phyloP scores from a whole-genome alignment of 1,284 basidiomycete species.

The Ceratorhiza oryzae-sativae region DNA sequence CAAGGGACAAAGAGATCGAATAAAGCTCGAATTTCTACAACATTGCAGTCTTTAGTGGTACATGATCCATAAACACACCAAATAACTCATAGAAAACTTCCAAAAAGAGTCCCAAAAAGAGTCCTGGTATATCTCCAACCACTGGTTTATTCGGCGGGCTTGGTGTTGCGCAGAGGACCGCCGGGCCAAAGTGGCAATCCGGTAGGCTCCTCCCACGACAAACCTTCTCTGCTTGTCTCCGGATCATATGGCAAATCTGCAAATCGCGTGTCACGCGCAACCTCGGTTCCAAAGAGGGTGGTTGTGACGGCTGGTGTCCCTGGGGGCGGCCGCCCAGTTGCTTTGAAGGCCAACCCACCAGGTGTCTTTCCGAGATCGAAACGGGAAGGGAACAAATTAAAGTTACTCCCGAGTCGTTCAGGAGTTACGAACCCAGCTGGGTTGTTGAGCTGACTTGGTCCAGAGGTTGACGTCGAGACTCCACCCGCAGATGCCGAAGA shows the following conservation, averaged over 20 bases:
- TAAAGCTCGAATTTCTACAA: background rate
- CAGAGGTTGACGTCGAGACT: background rate
- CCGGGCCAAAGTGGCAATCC: background rate
- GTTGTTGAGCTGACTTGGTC: background rate
- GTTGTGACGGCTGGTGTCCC: constrained; percentile 24
- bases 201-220: constrained; percentile 20
- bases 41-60: constrained; percentile 23
- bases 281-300: constrained; percentile 34
- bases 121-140: background rate
- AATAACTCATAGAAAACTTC: constrained; percentile 8
- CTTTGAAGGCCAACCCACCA: constrained; percentile 29
- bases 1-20: constrained; percentile 5
- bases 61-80: constrained; percentile 12
- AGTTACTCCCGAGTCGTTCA: constrained; percentile 18
- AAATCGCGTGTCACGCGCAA: constrained; percentile 26
- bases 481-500: background rate
- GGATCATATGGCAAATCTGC: constrained; percentile 34
- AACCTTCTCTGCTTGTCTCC: constrained; percentile 8
- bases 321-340: constrained; percentile 24
- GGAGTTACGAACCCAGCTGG: constrained; percentile 23
- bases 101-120: constrained; percentile 11
- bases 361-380: constrained; percentile 28
- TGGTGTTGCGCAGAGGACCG: constrained; percentile 1
- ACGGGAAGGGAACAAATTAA: constrained; percentile 18
- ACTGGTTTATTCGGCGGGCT: background rate